Evolutionary conservation across 768 basidiomycete species (phyloP).

Genomic region (Kockovaella imperatae): DNA sequence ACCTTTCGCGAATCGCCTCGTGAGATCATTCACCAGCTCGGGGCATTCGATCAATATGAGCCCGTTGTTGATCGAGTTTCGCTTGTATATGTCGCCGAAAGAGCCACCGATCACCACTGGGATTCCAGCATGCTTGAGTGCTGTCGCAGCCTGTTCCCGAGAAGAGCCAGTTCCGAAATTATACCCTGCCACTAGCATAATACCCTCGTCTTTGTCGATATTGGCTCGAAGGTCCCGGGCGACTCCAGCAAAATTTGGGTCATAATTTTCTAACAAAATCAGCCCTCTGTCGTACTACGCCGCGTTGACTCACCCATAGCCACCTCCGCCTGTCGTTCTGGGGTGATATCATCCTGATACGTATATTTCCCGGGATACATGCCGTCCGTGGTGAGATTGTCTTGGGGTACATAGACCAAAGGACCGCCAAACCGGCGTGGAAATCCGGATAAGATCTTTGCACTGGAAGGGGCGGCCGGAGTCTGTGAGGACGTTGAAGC

Average conservation of each 20-base stretch:
- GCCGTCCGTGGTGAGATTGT: constrained; percentile 95
- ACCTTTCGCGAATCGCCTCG: constrained; percentile 62
- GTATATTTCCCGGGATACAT: constrained; percentile 99
- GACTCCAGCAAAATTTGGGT: constrained; percentile 69
- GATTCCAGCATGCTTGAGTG: constrained; percentile 85
- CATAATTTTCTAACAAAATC: constrained; percentile 89
- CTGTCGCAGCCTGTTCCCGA: constrained; percentile 96
- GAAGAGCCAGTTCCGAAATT: constrained; percentile 99
- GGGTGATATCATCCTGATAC: constrained; percentile 97
- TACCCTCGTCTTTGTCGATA: constrained; percentile 51
- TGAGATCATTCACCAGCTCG: constrained; percentile 77
- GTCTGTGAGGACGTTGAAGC: constrained; percentile 49
- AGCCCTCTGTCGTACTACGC: constrained; percentile 1
- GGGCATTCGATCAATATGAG: constrained; percentile 91
- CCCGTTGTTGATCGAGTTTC: constrained; percentile 98
- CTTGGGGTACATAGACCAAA: constrained; percentile 87
- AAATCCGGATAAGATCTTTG: constrained; percentile 75
- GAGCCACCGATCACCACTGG: constrained; percentile 94
- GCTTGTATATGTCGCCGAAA: constrained; percentile 98
- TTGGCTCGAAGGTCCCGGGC: constrained; percentile 49
- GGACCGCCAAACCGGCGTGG: constrained; percentile 73
- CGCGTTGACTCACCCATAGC: constrained; percentile 66
- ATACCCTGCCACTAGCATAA: constrained; percentile 82
- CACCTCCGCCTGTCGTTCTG: constrained; percentile 83
- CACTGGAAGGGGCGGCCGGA: constrained; percentile 61